Base-by-base conservation (phyloP, 179 eudicot species). In the Patellifolia procumbens region DNA sequence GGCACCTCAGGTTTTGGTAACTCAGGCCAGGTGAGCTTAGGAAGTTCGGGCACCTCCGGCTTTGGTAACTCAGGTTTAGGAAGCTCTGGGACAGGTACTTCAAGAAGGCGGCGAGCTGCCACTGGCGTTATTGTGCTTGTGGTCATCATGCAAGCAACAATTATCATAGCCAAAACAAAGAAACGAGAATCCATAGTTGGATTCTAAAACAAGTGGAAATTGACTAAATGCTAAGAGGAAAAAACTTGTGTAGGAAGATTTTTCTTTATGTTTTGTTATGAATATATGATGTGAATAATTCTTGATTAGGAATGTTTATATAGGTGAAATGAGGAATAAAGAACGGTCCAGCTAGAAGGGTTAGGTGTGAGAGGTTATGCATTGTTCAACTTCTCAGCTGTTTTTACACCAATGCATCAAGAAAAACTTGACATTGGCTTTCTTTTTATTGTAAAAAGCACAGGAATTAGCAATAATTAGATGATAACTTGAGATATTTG, bases 101-200 rank as follows among this genome's bases (percentile, higher is more conserved):
- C 83, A 9, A 79, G 51, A 51, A 76, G 85, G 53, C n/a, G 85
- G 17, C 83, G 81, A 46, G 81, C 78, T 20, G 62, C 65, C 24
- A 58, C 73, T 2, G 28, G 34, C 20, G 35, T 49, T 56, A 46
- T 39, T 56, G 53, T 73, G 68, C 15, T 51, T 31, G 68, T 39
- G 43, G 34, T 51, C 73, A 75, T 51, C 46, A 79, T 34, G 76
- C 29, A 65, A 68, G 48, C 55, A 66, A 46, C 42, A 22, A 74
- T 20, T 11, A 79, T 7, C 37, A 74, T 6, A 19, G 56, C 55
- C 3, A 73, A 29, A 19, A 48, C 51, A 16, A 48, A 62, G 1
- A 67, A 46, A 2, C 35, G 39, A 68, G 48, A 39, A 62, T 74
- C 87, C 87, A 81, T 84, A 45, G 53, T 72, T 71, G 65, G 63